Evolutionary conservation across 345 rosid genomes (phyloP).

Genomic region (Leavenworthia alabamica): DNA sequence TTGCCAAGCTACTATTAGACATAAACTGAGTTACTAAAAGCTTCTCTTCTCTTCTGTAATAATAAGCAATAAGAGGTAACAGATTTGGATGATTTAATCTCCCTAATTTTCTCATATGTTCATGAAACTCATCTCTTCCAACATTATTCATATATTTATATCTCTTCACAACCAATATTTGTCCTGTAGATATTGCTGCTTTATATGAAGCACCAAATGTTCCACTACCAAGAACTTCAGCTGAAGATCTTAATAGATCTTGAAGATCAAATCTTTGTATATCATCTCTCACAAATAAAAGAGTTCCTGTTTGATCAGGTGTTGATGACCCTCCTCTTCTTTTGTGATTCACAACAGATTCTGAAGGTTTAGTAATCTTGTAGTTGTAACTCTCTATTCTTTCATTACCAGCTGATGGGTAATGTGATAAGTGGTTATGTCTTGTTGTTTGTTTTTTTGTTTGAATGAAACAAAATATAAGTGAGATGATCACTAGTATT

Average conservation of each 20-base stretch:
- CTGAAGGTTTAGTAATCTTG: neutral
- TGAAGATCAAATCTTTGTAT: constrained; percentile 50
- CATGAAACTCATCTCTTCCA: constrained; percentile 61
- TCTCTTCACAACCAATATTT: constrained; percentile 61
- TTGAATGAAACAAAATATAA: constrained; percentile 13
- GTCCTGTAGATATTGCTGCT: constrained; percentile 37
- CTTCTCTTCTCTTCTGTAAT: constrained; percentile 66
- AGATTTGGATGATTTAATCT: constrained; percentile 53
- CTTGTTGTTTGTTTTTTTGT: too few species aligned
- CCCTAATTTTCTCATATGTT: constrained; percentile 64
- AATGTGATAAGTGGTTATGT: neutral
- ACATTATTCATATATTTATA: constrained; percentile 66
- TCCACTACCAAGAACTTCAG: constrained; percentile 78
- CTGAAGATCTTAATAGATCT: constrained; percentile 60
- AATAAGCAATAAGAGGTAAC: constrained; percentile 46
- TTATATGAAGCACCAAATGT: constrained; percentile 74
- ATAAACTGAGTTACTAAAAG: constrained; percentile 49
- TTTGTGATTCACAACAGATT: constrained; percentile 14
- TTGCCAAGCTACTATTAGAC: constrained; percentile 55
- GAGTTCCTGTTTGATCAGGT: constrained; percentile 35
- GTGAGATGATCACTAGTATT: constrained; percentile 20
- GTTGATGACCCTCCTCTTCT: constrained; percentile 11
- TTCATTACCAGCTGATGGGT: constrained; percentile 11
- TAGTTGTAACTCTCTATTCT: constrained; percentile 29
- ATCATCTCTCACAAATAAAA: constrained; percentile 49